Base-by-base conservation (phyloP, 2,329 filamentous ascomycete genomes). In the Pseudogymnoascus sp. region DNA sequence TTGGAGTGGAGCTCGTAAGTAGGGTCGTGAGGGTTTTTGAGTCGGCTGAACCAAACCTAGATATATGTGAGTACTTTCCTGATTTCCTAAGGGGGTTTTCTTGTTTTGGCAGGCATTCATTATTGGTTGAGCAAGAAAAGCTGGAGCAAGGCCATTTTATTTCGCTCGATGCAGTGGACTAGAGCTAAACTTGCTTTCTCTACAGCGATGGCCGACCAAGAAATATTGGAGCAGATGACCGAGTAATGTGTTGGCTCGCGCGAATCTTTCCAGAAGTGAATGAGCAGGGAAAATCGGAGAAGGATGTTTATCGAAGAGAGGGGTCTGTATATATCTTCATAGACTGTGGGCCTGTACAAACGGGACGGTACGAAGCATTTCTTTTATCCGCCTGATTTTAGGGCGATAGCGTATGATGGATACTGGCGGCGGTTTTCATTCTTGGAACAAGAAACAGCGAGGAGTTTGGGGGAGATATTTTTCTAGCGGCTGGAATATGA, bases 11-110 rank as follows among this genome's bases (percentile, higher is more conserved):
- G 15, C 45, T 52, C 19, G 45, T 52, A 26, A 52, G 45, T n/a
- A 52, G 45, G 9, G 45, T 33, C 26, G 9, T 52, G n/a, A 33
- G 15, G 5, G 45, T 52, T 19, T 18, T 12, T 26, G 26, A 52
- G 9, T 9, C 5, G n/a, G 45, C 45, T 13, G 23, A 30, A 10
- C 5, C 45, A 30, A 52, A 52, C 19, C 26, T 30, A 33, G 10
- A 52, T 52, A 52, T 52, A 52, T 19, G 45, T 52, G 45, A 52
- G 45, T 52, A 52, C 33, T 30, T 52, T 13, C n/a, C 26, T 52
- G 15, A 30, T 52, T 33, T 18, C 26, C 13, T 30, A 1, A 15
- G 5, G 13, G 6, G 10, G 30, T 7, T 13, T 19, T 13, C 23
- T 41, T 23, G 38, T 13, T 7, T 4, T 8, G 5, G n/a, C 45